Evolutionary conservation across 2,329 filamentous ascomycete genomes (phyloP), one percentile per base, ranked within the genome.

Genomic region (Penicillium vulpinum): DNA sequence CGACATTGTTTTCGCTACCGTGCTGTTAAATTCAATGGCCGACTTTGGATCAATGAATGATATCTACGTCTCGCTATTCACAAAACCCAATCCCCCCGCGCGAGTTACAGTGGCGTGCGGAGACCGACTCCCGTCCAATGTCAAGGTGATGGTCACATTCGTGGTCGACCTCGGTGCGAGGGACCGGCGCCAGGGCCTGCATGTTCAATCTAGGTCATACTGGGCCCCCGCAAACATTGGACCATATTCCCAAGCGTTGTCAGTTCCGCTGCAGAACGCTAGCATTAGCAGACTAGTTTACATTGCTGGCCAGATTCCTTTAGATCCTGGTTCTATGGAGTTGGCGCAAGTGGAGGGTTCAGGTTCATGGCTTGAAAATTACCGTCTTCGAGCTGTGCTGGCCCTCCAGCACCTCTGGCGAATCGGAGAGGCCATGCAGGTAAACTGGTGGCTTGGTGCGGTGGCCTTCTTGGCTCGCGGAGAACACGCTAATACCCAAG

Each of bases 211-310:
- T 4, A 82, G 90, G 38, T 96, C 91, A 11, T 97, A 97, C 80
- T 99, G 94, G 94, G 94, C 94, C 0, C 94, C 94, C 0, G 93
- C 94, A 21, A 97, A 97, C 69, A 97, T 99, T 52, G 94, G 94
- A 0, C 94, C 94, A 0, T 97, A 97, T 74, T 97, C 92, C 54
- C 94, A 99, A 77, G 91, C 92, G 4, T 86, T 94, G 11, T 67
- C 80, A 9, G 57, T 71, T 9, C 63, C 67, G 3, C 51, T 71
- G 28, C 60, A 67, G 21, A 68, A 70, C 11, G 51, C 61, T 33
- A 65, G 66, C 40, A 69, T 61, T 33, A 65, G 66, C 40, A 69
- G 70, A 8, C 52, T 83, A 10, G 79, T 93, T 16, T 87, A 86
- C 53, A 81, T 97, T 35, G 92, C 94, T 0, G 94, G 94, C 0